Conservation (phyloP, 2,329 filamentous ascomycete species). For the Pyrenophora seminiperda region DNA sequence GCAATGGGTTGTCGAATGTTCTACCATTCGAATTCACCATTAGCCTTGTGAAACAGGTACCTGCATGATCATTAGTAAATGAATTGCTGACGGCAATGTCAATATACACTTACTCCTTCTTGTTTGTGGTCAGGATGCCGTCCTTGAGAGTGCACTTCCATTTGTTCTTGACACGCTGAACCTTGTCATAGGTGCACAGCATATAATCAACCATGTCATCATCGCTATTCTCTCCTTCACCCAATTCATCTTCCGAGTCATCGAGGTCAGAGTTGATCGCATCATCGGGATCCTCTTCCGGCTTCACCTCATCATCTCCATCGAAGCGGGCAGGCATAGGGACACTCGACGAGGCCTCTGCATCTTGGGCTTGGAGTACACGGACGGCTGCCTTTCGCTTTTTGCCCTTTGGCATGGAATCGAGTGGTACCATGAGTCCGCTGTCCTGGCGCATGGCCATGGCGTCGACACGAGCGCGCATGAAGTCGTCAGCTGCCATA, state of each 20-base stretch:
- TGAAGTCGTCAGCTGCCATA: constrained; percentile 67
- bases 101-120: constrained; percentile 72
- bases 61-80: constrained; percentile 46
- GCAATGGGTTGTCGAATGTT: constrained; percentile 20
- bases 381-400: constrained; percentile 48
- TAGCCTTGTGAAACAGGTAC: constrained; percentile 97
- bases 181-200: constrained; percentile 99
- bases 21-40: constrained; percentile 97
- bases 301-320: constrained; percentile 64
- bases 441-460: constrained; percentile 73
- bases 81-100: neutral
- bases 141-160: constrained; percentile 98
- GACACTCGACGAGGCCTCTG: constrained; percentile 30
- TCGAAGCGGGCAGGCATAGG: constrained; percentile 54
- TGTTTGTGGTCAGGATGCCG: constrained; percentile 88
- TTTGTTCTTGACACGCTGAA: constrained; percentile 96
- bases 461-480: constrained; percentile 70
- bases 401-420: constrained; percentile 56
- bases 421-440: constrained; percentile 75
- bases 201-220: constrained; percentile 87
- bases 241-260: constrained; percentile 81
- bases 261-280: constrained; percentile 98
- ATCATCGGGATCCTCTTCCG: constrained; percentile 72
- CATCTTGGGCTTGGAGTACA: constrained; percentile 61
- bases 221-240: constrained; percentile 85